Percentiles rank a stretch among this genome's conserved stretches.
Conservation (phyloP, 2,329 filamentous ascomycete species). For the Colletotrichum sp. region DNA sequence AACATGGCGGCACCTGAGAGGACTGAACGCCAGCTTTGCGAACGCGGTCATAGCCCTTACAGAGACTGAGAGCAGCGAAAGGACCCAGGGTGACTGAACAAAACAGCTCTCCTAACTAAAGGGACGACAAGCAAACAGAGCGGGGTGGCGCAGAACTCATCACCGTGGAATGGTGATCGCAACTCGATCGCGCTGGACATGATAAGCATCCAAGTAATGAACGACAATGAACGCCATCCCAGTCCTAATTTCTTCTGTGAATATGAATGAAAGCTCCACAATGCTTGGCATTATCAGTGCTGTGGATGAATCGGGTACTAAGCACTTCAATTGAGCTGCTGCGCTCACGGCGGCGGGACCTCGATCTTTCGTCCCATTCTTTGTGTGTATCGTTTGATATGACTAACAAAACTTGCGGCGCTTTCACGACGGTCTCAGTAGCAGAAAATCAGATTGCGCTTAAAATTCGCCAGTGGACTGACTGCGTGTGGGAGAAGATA, state of each 20-base stretch:
- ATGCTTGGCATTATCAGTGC: accelerated
- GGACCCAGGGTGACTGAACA: not conserved
- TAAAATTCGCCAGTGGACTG: not conserved
- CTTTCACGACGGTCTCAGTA: not conserved
- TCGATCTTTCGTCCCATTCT: accelerated
- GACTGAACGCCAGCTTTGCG: not conserved
- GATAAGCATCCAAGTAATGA: not conserved
- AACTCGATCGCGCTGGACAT: not conserved
- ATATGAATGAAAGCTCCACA: too few species aligned
- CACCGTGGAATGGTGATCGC: not conserved
- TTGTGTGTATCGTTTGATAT: not conserved
- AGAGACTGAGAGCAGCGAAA: not conserved
- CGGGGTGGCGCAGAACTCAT: not conserved
- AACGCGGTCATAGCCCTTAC: not conserved
- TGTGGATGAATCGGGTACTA: not conserved
- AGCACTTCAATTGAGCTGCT: not conserved
- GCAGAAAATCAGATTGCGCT: not conserved
- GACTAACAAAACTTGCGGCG: not conserved
- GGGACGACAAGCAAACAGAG: too few species aligned
- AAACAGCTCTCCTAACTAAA: too few species aligned
- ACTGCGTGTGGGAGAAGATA: not conserved
- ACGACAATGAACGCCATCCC: not conserved
- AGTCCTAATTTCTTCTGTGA: accelerated
- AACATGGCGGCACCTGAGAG: not conserved
- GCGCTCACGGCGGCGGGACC: not conserved